phyloP scores from a whole-genome alignment of 257 asterid genomes.

The Gentiana straminea region DNA sequence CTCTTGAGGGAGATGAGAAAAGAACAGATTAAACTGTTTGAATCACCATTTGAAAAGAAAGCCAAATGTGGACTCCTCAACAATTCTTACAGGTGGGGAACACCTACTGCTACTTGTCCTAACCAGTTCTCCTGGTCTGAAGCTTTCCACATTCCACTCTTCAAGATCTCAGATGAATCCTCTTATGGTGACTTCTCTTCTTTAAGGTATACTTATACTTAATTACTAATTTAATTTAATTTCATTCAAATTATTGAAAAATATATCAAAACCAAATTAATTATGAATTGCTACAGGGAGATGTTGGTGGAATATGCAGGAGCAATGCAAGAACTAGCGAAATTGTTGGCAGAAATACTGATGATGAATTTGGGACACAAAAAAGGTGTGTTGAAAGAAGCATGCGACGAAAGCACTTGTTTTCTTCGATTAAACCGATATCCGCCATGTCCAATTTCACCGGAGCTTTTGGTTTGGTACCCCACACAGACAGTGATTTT shows the following conservation, averaged over 20 bases:
- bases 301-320: slow-evolving; percentile 53
- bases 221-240: too few relatives aligned
- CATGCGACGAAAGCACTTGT: slow-evolving; percentile 46
- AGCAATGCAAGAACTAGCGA: slow-evolving; percentile 54
- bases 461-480: slow-evolving; percentile 39
- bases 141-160: slow-evolving; percentile 56
- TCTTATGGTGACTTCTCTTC: slow-evolving; percentile 44
- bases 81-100: slow-evolving; percentile 68
- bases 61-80: slow-evolving; percentile 36
- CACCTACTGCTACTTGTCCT: slow-evolving; percentile 36
- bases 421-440: slow-evolving; percentile 51
- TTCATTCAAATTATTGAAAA: background rate
- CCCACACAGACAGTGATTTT: slow-evolving; percentile 74
- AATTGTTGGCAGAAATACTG: slow-evolving; percentile 30
- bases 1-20: slow-evolving; percentile 36
- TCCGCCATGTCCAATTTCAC: slow-evolving; percentile 33
- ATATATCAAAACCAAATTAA: background rate
- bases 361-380: slow-evolving; percentile 27
- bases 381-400: slow-evolving; percentile 20
- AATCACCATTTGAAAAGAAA: slow-evolving; percentile 36
- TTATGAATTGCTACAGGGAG: slow-evolving; percentile 23
- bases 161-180: slow-evolving; percentile 33
- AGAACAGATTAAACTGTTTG: slow-evolving; percentile 38
- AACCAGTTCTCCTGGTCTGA: slow-evolving; percentile 64
- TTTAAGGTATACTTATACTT: slow-evolving; percentile 28